Base-by-base conservation (phyloP, 2,329 filamentous ascomycete genomes). In the Claviceps maximensis region DNA sequence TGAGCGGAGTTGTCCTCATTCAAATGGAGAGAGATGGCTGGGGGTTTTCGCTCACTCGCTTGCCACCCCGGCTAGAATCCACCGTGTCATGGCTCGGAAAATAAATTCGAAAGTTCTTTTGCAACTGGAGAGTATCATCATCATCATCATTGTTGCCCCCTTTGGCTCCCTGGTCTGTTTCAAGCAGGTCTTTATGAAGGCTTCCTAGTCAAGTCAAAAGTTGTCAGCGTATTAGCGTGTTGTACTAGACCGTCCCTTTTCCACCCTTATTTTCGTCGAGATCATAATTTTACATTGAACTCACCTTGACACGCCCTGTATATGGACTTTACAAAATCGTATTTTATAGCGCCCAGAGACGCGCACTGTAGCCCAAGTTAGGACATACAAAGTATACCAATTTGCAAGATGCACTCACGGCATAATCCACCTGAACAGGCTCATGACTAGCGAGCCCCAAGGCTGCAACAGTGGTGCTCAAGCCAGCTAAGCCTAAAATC, bases 71-170 rank as follows among this genome's bases (percentile, higher is more conserved):
- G 61, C 86, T 89, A 31, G 67, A 64, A 10, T 65, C 63, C 3
- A 94, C 83, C 0, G 88, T 94, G 21, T 82, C 68, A 12, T 78
- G 67, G 1, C 85, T 89, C 2, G 89, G 90, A 61, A 91, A 96
- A 67, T 90, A 94, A 50, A 95, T 77, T 10, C 83, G 79, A 59
- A 93, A 78, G 48, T 74, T 73, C 33, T 79, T 68, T 56, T 69
- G 36, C 38, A 52, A 25, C 29, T 51, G 19, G 38, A 19, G 42
- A 17, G 4, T 8, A n/a, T 46, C 25, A 44, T 19, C 25, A 27
- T 51, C 50, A 29, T 25, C 17, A 21, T 33, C 23, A 29, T 50
- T 27, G 13, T 51, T 44, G 23, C 17, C 15, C n/a, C 13, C 25
- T 33, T 29, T 21, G 13, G 13, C 1, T 7, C 21, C 12, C 13